Evolutionary conservation across 2,329 filamentous ascomycete species (phyloP).

Genomic region (Trichoderma koningiopsis): DNA sequence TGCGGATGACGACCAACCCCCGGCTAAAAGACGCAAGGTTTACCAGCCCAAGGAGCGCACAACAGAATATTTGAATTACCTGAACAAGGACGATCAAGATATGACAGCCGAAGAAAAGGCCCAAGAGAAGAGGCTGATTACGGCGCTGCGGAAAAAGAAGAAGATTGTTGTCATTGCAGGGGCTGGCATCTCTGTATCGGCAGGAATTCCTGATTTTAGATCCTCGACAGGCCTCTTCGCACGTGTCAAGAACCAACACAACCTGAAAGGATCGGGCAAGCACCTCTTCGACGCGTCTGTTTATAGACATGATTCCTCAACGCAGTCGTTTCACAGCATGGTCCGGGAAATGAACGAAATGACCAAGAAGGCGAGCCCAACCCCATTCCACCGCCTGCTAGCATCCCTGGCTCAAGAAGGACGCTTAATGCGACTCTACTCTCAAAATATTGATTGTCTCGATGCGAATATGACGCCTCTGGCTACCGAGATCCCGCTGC

Average conservation of each 20-base stretch:
- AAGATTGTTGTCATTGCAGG: conserved; percentile 97
- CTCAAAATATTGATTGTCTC: conserved; percentile 95
- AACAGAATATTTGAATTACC: conserved; percentile 74
- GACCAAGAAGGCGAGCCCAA: conserved; percentile 76
- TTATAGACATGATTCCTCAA: conserved; percentile 88
- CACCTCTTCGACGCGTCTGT: conserved; percentile 96
- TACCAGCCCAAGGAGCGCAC: conserved; percentile 65
- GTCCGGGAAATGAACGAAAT: conserved; percentile 83
- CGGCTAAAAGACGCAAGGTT: conserved; percentile 75
- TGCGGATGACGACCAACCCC: conserved; percentile 61
- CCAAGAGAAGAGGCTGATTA: conserved; percentile 71
- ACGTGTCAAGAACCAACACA: conserved; percentile 81
- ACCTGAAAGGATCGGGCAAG: conserved; percentile 86
- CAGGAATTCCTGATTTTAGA: conserved; percentile 95
- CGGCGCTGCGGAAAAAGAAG: conserved; percentile 80
- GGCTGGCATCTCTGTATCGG: conserved; percentile 94
- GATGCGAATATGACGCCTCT: conserved; percentile 83
- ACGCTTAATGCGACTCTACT: conserved; percentile 86
- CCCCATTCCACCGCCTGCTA: conserved; percentile 89
- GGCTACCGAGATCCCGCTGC: conserved; percentile 77
- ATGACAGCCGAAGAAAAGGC: conserved; percentile 46
- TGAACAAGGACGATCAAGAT: conserved; percentile 56
- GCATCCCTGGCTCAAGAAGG: conserved; percentile 87
- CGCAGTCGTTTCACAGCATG: conserved; percentile 93
- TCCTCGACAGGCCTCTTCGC: conserved; percentile 89